Evolutionary conservation across 306 rosid genomes (phyloP).

Genomic region (Sechiopsis laciniata): DNA sequence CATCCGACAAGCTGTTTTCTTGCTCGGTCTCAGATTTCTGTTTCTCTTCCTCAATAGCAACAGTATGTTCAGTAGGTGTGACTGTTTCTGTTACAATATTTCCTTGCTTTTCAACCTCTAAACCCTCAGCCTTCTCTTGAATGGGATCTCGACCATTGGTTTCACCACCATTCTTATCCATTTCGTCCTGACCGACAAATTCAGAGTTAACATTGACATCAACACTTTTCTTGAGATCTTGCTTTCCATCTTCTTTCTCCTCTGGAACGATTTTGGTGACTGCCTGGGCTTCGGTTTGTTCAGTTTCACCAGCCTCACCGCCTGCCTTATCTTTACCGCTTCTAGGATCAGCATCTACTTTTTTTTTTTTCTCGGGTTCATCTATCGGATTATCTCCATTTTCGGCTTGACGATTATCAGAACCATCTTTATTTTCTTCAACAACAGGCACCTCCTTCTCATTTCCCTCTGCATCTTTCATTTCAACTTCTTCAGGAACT

Average conservation of each 20-base stretch:
- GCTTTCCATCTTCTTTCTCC: constrained; percentile 14
- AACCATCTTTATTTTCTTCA: constrained; percentile 24
- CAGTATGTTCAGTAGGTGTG: constrained; percentile 29
- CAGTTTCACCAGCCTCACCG: constrained; percentile 30
- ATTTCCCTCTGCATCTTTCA: constrained; percentile 34
- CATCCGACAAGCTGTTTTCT: constrained; percentile 32
- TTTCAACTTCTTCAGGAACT: constrained; percentile 28
- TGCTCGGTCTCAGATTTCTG: constrained; percentile 27
- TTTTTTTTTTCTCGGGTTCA: constrained; percentile 14
- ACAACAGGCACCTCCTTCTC: constrained; percentile 21
- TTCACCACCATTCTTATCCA: neutral
- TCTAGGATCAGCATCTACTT: constrained; percentile 5
- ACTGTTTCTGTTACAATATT: constrained; percentile 27
- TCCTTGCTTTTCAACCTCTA: constrained; percentile 27
- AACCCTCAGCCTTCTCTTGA: constrained; percentile 23
- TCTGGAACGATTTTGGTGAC: neutral
- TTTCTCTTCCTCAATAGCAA: too few species aligned
- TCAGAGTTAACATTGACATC: neutral
- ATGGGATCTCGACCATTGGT: constrained; percentile 5
- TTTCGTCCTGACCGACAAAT: neutral
- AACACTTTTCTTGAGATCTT: neutral
- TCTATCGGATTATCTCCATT: constrained; percentile 29
- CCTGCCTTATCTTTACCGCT: neutral
- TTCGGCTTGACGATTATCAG: constrained; percentile 23
- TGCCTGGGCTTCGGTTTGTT: constrained; percentile 26